Base-by-base conservation (phyloP, 441 rosid genomes). In the Erodium moschatum region DNA sequence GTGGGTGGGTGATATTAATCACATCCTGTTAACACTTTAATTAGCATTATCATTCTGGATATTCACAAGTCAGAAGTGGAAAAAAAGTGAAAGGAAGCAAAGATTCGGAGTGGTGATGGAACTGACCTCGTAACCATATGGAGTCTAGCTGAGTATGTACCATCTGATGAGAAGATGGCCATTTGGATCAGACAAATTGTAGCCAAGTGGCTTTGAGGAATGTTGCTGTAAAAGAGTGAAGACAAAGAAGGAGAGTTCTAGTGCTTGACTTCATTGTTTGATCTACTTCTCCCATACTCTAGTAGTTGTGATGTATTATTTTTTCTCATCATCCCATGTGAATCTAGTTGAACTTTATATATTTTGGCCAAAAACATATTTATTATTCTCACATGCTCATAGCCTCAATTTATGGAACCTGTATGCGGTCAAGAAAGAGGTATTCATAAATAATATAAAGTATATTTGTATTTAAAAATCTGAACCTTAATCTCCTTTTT, bases 321-420 rank as follows among this genome's bases (percentile, higher is more conserved):
- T 58, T 4, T 58, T 58, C n/a, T 58, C 64, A 58, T 58, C 64
- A 58, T 58, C 31, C 64, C 64, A 58, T 20, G 64, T 58, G 64
- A 8, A 20, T 58, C 54, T 48, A 42, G 48, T 42, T 42, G 54
- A 12, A 48, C 11, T 48, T 48, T 48, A 48, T 13, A 3, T 48
- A 13, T 48, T 13, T 33, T 33, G 38, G 38, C 38, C 38, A 33
- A 48, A 48, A 12, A 13, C 13, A 12, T 13, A 48, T 4, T 48
- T 4, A 48, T 48, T 58, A 19, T 58, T 19, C 8, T 20, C 11
- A 58, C 27, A 58, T 58, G 4, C 20, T 58, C 10, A 58, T 16
- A 58, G 6, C 64, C 64, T 58, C 5, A 3, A 58, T 19, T 20
- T 21, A 58, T 27, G 31, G 64, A 20, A 20, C 64, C 64, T 19